Conservation (phyloP, 2,329 filamentous ascomycete genomes). For the Fusarium denticulatum region DNA sequence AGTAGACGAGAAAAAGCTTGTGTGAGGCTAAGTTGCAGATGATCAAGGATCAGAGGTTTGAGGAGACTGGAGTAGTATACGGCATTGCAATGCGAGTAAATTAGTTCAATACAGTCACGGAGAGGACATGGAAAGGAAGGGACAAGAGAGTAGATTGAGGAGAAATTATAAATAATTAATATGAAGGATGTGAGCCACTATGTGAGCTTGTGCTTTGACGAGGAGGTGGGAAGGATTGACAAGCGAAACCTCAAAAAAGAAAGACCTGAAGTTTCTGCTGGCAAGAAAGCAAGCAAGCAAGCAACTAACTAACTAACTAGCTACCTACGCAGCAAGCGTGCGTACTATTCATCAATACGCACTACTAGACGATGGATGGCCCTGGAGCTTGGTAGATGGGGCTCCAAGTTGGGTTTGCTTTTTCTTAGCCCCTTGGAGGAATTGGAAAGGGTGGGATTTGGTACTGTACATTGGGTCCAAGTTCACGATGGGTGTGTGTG, state of each 20-base stretch:
- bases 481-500: constrained; percentile 35
- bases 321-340: constrained; percentile 31
- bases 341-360: constrained; percentile 11
- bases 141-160: background rate
- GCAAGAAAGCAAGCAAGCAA: constrained; percentile 14
- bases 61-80: constrained; percentile 2
- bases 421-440: constrained; percentile 38
- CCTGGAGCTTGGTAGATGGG: constrained; percentile 36
- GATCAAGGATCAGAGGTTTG: constrained; percentile 8
- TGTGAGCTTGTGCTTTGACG: constrained; percentile 28
- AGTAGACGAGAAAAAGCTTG: constrained; percentile 26
- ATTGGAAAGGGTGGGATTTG: constrained; percentile 39
- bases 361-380: constrained; percentile 20
- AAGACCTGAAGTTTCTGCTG: constrained; percentile 41
- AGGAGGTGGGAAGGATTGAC: constrained; percentile 32
- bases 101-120: constrained; percentile 6
- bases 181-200: constrained; percentile 35
- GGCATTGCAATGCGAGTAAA: constrained; percentile 10
- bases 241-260: constrained; percentile 41
- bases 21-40: constrained; percentile 28
- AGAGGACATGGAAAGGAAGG: constrained; percentile 1
- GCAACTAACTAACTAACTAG: background rate
- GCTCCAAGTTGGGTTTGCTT: constrained; percentile 39
- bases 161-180: constrained; percentile 6
- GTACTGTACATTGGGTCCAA: constrained; percentile 40